Percentiles rank a stretch among this genome's conserved stretches.
phyloP scores from a whole-genome alignment of 2,329 filamentous ascomycete species.

The Pseudogymnoascus verrucosus region DNA sequence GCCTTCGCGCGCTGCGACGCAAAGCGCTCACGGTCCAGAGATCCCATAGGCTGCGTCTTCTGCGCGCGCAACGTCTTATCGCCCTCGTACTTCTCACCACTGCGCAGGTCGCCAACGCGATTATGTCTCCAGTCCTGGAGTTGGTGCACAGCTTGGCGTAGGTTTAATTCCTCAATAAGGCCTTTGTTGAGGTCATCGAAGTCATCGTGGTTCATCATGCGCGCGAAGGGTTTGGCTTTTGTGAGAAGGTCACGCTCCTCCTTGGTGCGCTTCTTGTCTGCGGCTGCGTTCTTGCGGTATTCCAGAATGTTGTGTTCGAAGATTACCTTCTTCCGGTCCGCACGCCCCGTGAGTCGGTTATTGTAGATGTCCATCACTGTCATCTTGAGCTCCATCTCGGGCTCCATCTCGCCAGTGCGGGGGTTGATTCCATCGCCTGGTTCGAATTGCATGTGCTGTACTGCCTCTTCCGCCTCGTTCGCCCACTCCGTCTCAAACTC shows the following conservation, averaged over 20 bases:
- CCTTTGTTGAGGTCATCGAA: conserved; percentile 81
- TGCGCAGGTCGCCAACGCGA: conserved; percentile 74
- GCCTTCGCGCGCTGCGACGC: conserved; percentile 62
- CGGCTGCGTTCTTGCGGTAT: conserved; percentile 80
- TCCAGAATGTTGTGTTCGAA: conserved; percentile 93
- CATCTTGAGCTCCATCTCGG: conserved; percentile 95
- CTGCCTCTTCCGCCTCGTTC: conserved; percentile 95
- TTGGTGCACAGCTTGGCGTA: conserved; percentile 81
- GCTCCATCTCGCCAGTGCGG: conserved; percentile 75
- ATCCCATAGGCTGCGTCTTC: conserved; percentile 62
- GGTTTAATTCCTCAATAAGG: conserved; percentile 80
- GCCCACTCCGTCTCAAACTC: conserved; percentile 98
- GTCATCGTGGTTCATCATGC: conserved; percentile 92
- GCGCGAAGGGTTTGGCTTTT: conserved; percentile 90
- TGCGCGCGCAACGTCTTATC: conserved; percentile 76
- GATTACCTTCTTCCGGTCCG: conserved; percentile 91
- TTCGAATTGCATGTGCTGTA: conserved; percentile 97
- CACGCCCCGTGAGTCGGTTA: conserved; percentile 76
- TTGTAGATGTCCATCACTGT: conserved; percentile 99
- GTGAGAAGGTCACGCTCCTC: conserved; percentile 87
- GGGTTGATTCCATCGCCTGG: conserved; percentile 89
- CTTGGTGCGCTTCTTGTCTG: conserved; percentile 92
- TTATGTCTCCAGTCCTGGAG: conserved; percentile 88
- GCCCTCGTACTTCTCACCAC: conserved; percentile 84
- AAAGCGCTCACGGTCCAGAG: conserved; percentile 73